These are phyloP conservation scores for Drechslera avenae DNA, from an alignment of 2,329 filamentous ascomycete genomes.

Conservation along the genomic window DNA sequence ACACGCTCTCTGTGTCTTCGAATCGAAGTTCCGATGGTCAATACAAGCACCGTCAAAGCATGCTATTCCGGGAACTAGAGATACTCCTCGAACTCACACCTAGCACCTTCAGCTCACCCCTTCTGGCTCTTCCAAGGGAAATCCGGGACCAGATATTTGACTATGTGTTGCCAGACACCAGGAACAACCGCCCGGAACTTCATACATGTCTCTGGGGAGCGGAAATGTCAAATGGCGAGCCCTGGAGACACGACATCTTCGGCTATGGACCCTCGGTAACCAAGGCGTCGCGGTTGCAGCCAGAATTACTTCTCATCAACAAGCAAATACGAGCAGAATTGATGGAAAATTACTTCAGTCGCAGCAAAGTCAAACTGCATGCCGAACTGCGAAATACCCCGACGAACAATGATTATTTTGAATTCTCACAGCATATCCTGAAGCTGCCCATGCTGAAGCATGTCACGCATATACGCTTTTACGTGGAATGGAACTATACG, in stretches of 20 bases:
- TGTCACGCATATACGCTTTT: slow-evolving; percentile 40
- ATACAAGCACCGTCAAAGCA: slow-evolving; percentile 39
- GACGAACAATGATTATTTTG: slow-evolving; percentile 39
- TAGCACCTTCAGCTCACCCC: slow-evolving; percentile 37
- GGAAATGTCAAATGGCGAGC: slow-evolving; percentile 40
- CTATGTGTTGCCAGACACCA: slow-evolving; percentile 31
- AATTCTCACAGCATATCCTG: slow-evolving; percentile 44
- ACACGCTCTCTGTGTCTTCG: slow-evolving; percentile 33
- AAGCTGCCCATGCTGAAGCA: slow-evolving; percentile 35
- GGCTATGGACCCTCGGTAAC: slow-evolving; percentile 38
- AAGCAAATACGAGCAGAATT: slow-evolving; percentile 39
- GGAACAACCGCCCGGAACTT: slow-evolving; percentile 31
- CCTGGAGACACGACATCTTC: slow-evolving; percentile 43
- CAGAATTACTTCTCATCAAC: slow-evolving; percentile 37
- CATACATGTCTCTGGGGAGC: slow-evolving; percentile 45
- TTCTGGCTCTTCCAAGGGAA: slow-evolving; percentile 40
- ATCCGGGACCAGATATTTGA: slow-evolving; percentile 35
- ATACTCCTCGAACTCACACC: slow-evolving; percentile 43
- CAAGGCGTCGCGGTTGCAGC: slow-evolving; percentile 25
- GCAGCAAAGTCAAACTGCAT: slow-evolving; percentile 41
- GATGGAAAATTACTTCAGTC: slow-evolving; percentile 34
- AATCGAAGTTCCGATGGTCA: slow-evolving; percentile 32
- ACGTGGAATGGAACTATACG: slow-evolving; percentile 46
- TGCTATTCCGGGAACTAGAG: slow-evolving; percentile 42
- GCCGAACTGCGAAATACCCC: slow-evolving; percentile 41